Percentiles rank a stretch among this genome's conserved stretches.
Conservation (phyloP, 2,329 filamentous ascomycete species). For the Elsinoe necatrix region DNA sequence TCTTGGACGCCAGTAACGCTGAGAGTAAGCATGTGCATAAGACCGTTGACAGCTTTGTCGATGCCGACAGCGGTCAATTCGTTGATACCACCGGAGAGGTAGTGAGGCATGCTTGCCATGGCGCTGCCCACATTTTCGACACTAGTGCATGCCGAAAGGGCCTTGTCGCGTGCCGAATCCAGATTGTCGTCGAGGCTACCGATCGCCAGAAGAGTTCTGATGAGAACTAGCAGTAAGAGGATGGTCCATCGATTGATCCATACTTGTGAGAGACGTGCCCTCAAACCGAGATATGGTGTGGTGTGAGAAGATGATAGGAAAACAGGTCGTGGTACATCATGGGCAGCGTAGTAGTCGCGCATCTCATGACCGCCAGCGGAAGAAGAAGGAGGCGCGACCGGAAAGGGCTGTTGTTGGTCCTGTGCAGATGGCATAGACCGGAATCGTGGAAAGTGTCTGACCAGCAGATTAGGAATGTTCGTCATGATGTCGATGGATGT, state of each 20-base stretch:
- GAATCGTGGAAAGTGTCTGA: conserved; percentile 19
- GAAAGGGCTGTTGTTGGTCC: conserved; percentile 47
- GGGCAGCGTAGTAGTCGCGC: conserved; percentile 51
- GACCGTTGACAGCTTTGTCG: conserved; percentile 67
- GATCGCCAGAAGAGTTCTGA: conserved; percentile 69
- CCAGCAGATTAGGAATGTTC: conserved; percentile 18
- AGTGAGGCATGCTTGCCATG: conserved; percentile 98
- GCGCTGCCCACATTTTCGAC: conserved; percentile 89
- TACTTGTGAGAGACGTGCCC: conserved; percentile 82
- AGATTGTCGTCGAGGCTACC: conserved; percentile 65
- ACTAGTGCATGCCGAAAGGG: conserved; percentile 78
- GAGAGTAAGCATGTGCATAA: conserved; percentile 71
- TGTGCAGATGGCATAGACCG: conserved; percentile 41
- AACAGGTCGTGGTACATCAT: conserved; percentile 51
- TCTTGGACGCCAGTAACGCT: conserved; percentile 75
- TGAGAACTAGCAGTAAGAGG: conserved; percentile 74
- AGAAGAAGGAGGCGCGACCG: conserved; percentile 49
- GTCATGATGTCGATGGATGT: not conserved
- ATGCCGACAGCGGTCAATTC: conserved; percentile 71
- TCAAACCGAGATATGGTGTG: conserved; percentile 90
- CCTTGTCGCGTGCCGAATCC: conserved; percentile 66
- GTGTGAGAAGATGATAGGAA: conserved; percentile 15
- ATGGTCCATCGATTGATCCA: conserved; percentile 98
- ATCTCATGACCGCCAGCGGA: conserved; percentile 55
- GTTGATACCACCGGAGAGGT: conserved; percentile 83